phyloP scores from a whole-genome alignment of 345 rosid species.

The Bruguiera sexangula region DNA sequence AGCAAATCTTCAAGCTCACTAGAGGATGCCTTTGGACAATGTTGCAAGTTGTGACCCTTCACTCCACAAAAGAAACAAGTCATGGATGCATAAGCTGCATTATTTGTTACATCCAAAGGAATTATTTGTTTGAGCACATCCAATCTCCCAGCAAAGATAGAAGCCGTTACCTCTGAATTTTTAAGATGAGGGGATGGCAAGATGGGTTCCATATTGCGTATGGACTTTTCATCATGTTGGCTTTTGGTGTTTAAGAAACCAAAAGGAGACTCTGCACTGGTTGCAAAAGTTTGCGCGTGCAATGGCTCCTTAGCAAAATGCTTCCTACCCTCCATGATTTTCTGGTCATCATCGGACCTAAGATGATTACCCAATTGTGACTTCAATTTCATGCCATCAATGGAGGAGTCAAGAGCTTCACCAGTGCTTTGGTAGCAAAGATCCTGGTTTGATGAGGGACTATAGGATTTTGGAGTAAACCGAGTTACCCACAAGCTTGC shows the following conservation, averaged over 20 bases:
- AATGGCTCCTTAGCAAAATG: slow-evolving; percentile 14
- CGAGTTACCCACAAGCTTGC: slow-evolving; percentile 76
- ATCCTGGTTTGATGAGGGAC: slow-evolving; percentile 26
- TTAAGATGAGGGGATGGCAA: slow-evolving; percentile 36
- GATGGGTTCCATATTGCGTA: slow-evolving; percentile 22
- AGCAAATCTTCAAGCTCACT: slow-evolving; percentile 58
- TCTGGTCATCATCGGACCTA: slow-evolving; percentile 17
- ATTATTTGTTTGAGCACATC: slow-evolving; percentile 60
- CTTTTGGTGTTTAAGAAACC: slow-evolving; percentile 29
- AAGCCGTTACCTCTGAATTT: slow-evolving; percentile 60
- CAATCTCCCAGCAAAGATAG: slow-evolving; percentile 66
- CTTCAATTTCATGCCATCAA: slow-evolving; percentile 25
- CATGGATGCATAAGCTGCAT: slow-evolving; percentile 23
- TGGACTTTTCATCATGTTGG: slow-evolving; percentile 31
- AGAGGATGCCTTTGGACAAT: slow-evolving; percentile 62
- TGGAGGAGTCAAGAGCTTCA: slow-evolving; percentile 26
- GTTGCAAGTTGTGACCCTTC: slow-evolving; percentile 56
- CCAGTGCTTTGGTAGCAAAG: slow-evolving; percentile 2
- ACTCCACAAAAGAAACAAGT: slow-evolving; percentile 75
- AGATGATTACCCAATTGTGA: slow-evolving; percentile 18
- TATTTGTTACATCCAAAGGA: slow-evolving; percentile 32
- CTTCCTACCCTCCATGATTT: slow-evolving; percentile 20
- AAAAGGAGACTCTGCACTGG: slow-evolving; percentile 28
- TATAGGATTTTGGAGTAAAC: slow-evolving; percentile 44
- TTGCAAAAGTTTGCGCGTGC: slow-evolving; percentile 14